Evolutionary conservation across 805 yeast species (phyloP), one percentile per base, ranked within the genome.

Genomic region (Zygotorulaspora florentina): DNA sequence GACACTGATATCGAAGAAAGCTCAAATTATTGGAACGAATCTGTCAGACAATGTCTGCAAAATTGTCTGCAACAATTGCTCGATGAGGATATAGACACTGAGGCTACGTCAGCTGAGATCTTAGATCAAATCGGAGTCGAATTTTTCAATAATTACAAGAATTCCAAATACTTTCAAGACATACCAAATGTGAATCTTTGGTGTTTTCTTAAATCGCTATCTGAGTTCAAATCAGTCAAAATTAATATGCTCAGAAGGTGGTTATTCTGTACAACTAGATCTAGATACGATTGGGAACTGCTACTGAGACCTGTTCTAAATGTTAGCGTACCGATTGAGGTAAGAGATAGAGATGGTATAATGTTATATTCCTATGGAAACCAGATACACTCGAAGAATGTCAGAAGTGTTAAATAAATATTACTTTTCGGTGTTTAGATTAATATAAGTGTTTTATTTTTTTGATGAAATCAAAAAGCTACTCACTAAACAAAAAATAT

Each of bases 281-380:
- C 65, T 1, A 61, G 67, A 39, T 54, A 61, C 25, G 74, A 70
- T 45, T 70, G 74, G 75, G 70, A 63, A 35, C 39, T 57, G 8
- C 47, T 71, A 10, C 42, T 71, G 7, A 47, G 52, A 12, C 70
- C 72, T 0, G 66, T 70, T 11, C 58, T 71, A 18, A 64, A 66
- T 15, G 59, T 58, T 1, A 48, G 56, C 11, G 68, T 65, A 10
- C 64, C 68, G 2, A 56, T 67, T 8, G 62, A 65, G 40, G 72
- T 70, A 1, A 57, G 62, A 38, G 73, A 66, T 44, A 63, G 52
- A 36, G 69, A 65, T 55, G 72, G 68, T n/a, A 57, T 73, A 53
- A 68, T 76, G 49, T 69, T 71, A 41, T 73, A 73, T 48, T 61
- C 72, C 23, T 57, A 61, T 44, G 62, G 67, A 37, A 28, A 49